A percentile compares a stretch with the other conserved stretches of the same genome.
phyloP scores from a whole-genome alignment of 1,139 yeast species.

The Pichia sp. region DNA sequence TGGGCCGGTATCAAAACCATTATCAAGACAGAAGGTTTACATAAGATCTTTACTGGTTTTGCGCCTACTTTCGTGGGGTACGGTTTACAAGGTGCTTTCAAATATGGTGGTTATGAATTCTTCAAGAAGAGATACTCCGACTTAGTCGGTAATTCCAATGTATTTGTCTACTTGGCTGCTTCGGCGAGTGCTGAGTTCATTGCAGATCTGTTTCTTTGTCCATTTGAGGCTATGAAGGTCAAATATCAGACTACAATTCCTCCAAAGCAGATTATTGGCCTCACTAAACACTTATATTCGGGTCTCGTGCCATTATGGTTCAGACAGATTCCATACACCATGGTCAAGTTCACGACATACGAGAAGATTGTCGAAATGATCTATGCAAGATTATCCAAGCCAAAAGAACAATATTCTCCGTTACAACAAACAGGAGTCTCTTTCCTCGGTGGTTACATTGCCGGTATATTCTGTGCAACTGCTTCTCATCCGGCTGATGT shows the following conservation, averaged over 20 bases:
- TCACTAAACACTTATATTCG: constrained; percentile 60
- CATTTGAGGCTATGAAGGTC: constrained; percentile 89
- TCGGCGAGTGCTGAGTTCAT: constrained; percentile 90
- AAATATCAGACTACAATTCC: constrained; percentile 90
- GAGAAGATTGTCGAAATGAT: constrained; percentile 79
- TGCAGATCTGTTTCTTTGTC: constrained; percentile 86
- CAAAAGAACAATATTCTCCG: constrained; percentile 46
- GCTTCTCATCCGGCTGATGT: constrained; percentile 98
- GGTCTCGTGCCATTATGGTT: constrained; percentile 90
- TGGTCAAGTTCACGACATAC: constrained; percentile 92
- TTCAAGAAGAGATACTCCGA: constrained; percentile 75
- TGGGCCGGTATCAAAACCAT: constrained; percentile 73
- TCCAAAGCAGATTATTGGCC: constrained; percentile 33
- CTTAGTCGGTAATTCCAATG: constrained; percentile 63
- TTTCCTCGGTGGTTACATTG: constrained; percentile 89
- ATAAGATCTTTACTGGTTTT: constrained; percentile 74
- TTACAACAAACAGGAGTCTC: constrained; percentile 88
- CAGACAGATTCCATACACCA: constrained; percentile 93
- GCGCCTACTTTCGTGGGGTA: constrained; percentile 92
- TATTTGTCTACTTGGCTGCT: constrained; percentile 71
- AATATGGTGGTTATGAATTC: constrained; percentile 87
- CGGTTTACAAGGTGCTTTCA: constrained; percentile 93
- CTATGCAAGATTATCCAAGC: constrained; percentile 42
- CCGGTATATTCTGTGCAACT: constrained; percentile 91
- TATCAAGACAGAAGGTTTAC: constrained; percentile 60